phyloP scores from a whole-genome alignment of 352 stramenopile genomes.

The Globisporangium okanoganense region DNA sequence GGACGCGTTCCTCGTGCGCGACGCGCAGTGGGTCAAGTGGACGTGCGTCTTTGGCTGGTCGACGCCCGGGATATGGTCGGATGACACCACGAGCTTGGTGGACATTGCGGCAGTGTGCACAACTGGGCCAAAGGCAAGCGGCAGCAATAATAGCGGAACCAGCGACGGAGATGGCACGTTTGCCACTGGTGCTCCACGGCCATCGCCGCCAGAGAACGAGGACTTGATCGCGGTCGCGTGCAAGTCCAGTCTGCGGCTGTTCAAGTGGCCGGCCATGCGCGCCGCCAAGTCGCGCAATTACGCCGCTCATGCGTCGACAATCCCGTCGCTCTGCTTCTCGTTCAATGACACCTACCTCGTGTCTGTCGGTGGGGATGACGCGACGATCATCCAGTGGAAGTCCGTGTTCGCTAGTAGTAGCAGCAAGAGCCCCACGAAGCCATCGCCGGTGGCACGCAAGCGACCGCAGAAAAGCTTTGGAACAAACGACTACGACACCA shows the following conservation, averaged over 20 bases:
- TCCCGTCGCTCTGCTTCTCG: slow-evolving; percentile 46
- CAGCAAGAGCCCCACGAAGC: slow-evolving; percentile 4
- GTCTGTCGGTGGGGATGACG: slow-evolving; percentile 52
- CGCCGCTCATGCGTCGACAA: slow-evolving; percentile 40
- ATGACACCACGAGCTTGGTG: slow-evolving; percentile 42
- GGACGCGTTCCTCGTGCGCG: slow-evolving; percentile 51
- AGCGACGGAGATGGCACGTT: neutral
- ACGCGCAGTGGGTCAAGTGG: slow-evolving; percentile 61
- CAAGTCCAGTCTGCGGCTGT: slow-evolving; percentile 41
- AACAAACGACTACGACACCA: neutral
- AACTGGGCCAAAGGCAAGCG: slow-evolving; percentile 22
- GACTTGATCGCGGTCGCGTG: slow-evolving; percentile 48
- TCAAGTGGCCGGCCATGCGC: slow-evolving; percentile 44
- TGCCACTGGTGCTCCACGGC: neutral
- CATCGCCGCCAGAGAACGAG: slow-evolving; percentile 17
- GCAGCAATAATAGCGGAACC: neutral
- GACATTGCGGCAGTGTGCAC: slow-evolving; percentile 49
- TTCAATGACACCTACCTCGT: slow-evolving; percentile 47
- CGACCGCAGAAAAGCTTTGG: slow-evolving; percentile 1
- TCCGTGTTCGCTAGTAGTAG: slow-evolving; percentile 9
- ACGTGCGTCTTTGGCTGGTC: slow-evolving; percentile 69
- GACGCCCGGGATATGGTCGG: slow-evolving; percentile 54
- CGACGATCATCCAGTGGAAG: slow-evolving; percentile 57
- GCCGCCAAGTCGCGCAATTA: slow-evolving; percentile 39
- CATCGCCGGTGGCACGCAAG: slow-evolving; percentile 6